Percentiles rank a stretch among this genome's conserved stretches.
These are phyloP conservation scores for Elsinoe necatrix DNA, from an alignment of 2,329 filamentous ascomycete genomes.

Conservation along the genomic window DNA sequence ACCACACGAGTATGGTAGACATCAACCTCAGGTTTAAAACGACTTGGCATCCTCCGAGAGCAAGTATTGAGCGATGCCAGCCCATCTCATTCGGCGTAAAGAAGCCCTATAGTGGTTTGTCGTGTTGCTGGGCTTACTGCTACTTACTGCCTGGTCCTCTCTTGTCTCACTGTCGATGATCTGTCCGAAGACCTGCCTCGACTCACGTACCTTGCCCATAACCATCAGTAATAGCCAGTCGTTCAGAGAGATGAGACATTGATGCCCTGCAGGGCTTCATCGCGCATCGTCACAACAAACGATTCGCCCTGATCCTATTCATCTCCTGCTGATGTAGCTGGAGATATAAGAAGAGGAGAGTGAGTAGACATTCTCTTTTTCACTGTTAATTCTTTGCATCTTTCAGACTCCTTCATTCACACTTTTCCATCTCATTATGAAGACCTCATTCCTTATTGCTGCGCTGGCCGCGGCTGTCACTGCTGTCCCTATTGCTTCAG, in stretches of 20 bases:
- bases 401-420: neutral
- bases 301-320: neutral
- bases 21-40: too few species aligned
- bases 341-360: neutral
- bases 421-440: conserved; percentile 11
- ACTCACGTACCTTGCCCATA: neutral
- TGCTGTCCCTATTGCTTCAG: neutral
- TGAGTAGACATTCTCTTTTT: neutral
- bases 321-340: too few species aligned
- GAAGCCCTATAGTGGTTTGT: neutral
- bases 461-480: neutral
- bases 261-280: neutral
- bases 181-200: neutral
- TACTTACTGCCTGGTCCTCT: neutral
- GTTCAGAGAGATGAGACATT: neutral
- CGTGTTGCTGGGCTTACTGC: neutral
- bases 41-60: too few species aligned
- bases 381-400: neutral
- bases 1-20: too few species aligned
- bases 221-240: neutral
- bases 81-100: neutral
- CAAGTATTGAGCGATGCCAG: neutral
- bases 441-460: conserved; percentile 6
- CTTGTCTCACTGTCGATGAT: neutral
- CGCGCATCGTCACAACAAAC: neutral